These are phyloP conservation scores for Xylaria acuta DNA, from an alignment of 495 filamentous ascomycete species.

Conservation along the genomic window DNA sequence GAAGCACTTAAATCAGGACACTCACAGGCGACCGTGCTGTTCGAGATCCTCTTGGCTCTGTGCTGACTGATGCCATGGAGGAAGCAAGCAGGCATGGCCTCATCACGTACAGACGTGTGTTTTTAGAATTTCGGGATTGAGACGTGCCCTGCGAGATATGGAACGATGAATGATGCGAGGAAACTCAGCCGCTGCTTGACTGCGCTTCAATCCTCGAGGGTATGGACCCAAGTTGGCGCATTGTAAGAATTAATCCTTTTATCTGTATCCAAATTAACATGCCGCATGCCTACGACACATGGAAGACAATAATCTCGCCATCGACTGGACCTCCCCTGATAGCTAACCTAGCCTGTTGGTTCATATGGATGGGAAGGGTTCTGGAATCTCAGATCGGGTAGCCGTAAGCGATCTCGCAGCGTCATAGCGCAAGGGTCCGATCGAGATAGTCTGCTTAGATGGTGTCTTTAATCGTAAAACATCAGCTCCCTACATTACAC, in stretches of 20 bases:
- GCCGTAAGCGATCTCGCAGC: conserved; percentile 9
- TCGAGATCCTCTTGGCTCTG: not conserved
- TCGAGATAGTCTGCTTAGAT: not conserved
- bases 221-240: not conserved
- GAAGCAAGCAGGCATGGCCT: not conserved
- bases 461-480: not conserved
- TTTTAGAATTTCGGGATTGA: not conserved
- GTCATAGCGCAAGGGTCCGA: not conserved
- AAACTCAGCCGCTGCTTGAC: not conserved
- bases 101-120: not conserved
- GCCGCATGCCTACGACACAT: not conserved
- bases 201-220: not conserved
- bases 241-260: not conserved
- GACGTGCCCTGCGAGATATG: not conserved
- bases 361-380: not conserved
- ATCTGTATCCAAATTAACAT: not conserved
- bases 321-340: not conserved
- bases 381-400: not conserved
- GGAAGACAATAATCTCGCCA: not conserved
- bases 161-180: not conserved
- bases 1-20: not conserved
- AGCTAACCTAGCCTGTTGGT: not conserved
- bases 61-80: conserved; percentile 1
- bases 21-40: not conserved
- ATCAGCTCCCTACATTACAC: not conserved